These are phyloP conservation scores for Phylloporus gajari DNA, from an alignment of 1,284 basidiomycete species.

Conservation along the genomic window DNA sequence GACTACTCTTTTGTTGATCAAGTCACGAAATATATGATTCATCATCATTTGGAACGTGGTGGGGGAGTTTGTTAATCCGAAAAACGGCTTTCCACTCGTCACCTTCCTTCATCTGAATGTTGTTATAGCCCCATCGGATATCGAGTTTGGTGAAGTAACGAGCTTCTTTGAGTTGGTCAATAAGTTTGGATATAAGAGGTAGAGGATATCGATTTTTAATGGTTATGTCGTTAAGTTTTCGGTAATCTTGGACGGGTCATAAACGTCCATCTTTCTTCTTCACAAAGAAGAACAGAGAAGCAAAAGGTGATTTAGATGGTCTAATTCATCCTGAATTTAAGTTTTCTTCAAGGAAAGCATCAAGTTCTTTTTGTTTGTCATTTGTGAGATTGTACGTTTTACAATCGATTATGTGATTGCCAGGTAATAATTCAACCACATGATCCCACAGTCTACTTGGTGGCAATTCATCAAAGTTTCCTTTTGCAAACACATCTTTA, in stretches of 20 bases:
- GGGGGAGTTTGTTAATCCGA: not conserved
- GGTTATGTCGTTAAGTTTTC: not conserved
- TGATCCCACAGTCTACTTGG: not conserved
- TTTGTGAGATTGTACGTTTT: not conserved
- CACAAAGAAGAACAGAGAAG: slow-evolving; percentile 1
- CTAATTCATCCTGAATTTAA: not conserved
- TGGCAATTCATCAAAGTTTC: too few relatives aligned
- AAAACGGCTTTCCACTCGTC: slow-evolving; percentile 34
- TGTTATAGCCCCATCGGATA: too few relatives aligned
- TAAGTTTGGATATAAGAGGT: slow-evolving; percentile 35
- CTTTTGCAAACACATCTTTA: too few relatives aligned
- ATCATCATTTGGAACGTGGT: too few relatives aligned
- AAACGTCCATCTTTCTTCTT: slow-evolving; percentile 10
- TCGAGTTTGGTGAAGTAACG: too few relatives aligned
- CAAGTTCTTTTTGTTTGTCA: not conserved
- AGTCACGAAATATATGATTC: too few relatives aligned
- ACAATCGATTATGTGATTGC: not conserved
- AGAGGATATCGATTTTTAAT: slow-evolving; percentile 21
- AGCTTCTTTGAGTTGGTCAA: too few relatives aligned
- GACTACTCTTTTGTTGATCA: too few relatives aligned
- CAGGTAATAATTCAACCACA: not conserved
- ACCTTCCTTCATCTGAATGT: too few relatives aligned
- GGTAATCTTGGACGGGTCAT: not conserved
- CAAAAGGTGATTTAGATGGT: not conserved
- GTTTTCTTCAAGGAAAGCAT: slow-evolving; percentile 5